A percentile compares a stretch with the other conserved stretches of the same genome.
Conservation (phyloP, 1,284 basidiomycete species). For the Sanguinoderma infundibulare region DNA sequence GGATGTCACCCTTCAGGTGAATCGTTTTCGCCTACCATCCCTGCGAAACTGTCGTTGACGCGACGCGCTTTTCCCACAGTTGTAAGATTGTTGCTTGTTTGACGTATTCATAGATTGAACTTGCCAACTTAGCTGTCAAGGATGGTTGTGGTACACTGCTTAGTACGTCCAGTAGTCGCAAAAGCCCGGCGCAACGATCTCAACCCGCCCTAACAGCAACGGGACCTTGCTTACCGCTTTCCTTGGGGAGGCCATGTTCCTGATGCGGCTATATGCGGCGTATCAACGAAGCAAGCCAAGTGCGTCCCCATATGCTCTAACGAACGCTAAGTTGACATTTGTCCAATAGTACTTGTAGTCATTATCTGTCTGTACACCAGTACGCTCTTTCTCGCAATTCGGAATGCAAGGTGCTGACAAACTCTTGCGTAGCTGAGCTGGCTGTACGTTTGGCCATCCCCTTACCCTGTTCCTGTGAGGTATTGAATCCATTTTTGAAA, state of each 20-base stretch:
- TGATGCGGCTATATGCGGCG: slow-evolving; percentile 20
- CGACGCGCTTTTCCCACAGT: background rate
- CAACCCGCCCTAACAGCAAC: background rate
- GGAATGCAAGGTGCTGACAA: background rate
- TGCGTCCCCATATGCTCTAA: background rate
- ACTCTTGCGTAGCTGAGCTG: background rate
- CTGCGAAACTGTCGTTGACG: background rate
- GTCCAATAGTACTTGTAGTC: slow-evolving; percentile 2
- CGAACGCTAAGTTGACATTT: background rate
- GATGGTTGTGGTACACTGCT: slow-evolving; percentile 17
- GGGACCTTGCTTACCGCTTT: slow-evolving; percentile 13
- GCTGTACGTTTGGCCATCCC: background rate
- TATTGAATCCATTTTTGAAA: background rate
- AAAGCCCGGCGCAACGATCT: background rate
- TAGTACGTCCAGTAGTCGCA: slow-evolving; percentile 1
- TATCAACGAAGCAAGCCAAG: slow-evolving; percentile 13
- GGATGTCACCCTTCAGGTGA: background rate
- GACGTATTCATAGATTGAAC: background rate
- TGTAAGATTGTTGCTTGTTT: background rate
- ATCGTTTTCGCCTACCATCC: background rate
- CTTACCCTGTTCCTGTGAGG: background rate
- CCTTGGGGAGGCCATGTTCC: slow-evolving; percentile 18
- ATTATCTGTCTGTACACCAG: slow-evolving; percentile 7
- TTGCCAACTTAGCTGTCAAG: slow-evolving; percentile 7
- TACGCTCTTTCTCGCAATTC: background rate